Conservation (phyloP, 2,329 filamentous ascomycete species). For the Fusarium avenaceum region DNA sequence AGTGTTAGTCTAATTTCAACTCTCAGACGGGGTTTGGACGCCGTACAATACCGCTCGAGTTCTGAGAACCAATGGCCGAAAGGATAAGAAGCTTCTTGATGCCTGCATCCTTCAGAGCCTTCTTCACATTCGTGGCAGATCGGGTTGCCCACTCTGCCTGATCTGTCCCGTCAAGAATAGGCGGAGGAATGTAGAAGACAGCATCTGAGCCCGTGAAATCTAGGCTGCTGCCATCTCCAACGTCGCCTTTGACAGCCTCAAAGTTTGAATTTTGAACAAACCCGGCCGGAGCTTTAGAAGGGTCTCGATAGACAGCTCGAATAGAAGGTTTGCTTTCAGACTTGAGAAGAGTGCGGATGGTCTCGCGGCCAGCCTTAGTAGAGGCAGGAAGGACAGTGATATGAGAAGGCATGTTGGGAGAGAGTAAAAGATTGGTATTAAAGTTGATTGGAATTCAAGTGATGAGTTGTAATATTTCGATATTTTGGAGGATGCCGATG, state of each 20-base stretch:
- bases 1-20: not conserved
- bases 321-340: constrained; percentile 41
- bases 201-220: constrained; percentile 51
- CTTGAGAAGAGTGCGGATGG: constrained; percentile 48
- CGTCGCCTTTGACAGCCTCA: constrained; percentile 50
- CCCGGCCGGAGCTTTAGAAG: constrained; percentile 49
- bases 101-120: constrained; percentile 35
- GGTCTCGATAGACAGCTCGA: constrained; percentile 51
- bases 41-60: constrained; percentile 51
- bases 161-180: constrained; percentile 47
- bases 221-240: constrained; percentile 44
- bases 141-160: constrained; percentile 43
- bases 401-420: constrained; percentile 46
- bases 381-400: constrained; percentile 54
- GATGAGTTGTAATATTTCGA: not conserved
- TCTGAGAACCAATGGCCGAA: constrained; percentile 51
- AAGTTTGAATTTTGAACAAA: constrained; percentile 50
- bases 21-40: not conserved
- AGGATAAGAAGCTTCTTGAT: constrained; percentile 45
- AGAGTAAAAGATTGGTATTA: not conserved
- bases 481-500: not conserved
- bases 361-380: constrained; percentile 50
- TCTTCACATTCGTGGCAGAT: constrained; percentile 37
- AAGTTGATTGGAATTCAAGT: not conserved
- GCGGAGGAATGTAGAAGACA: constrained; percentile 54